phyloP scores from a whole-genome alignment of 257 asterid genomes.

The Fraxinus excelsior region DNA sequence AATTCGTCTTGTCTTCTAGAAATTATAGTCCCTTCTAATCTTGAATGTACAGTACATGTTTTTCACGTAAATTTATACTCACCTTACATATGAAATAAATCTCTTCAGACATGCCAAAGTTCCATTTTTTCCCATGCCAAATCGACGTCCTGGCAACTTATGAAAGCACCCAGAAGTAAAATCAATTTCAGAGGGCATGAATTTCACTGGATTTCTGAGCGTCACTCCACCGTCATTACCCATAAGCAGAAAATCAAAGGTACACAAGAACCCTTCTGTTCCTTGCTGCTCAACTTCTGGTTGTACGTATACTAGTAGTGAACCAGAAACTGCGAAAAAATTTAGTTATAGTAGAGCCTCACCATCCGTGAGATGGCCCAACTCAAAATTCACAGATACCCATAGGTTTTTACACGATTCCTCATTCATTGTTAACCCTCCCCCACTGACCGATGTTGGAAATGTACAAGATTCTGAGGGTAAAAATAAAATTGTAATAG shows the following conservation, averaged over 20 bases:
- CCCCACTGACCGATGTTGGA: background rate
- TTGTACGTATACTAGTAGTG: slow-evolving; percentile 33
- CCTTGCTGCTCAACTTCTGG: slow-evolving; percentile 57
- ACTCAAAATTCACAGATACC: slow-evolving; percentile 59
- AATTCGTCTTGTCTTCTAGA: background rate
- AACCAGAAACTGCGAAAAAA: slow-evolving; percentile 51
- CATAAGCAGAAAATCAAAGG: slow-evolving; percentile 48
- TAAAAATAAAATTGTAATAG: slow-evolving; percentile 29
- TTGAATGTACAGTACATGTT: background rate
- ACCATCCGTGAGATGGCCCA: slow-evolving; percentile 95
- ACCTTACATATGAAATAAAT: background rate
- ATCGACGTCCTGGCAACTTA: background rate
- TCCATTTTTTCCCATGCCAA: background rate
- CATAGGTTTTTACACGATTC: slow-evolving; percentile 25
- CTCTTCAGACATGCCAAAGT: background rate
- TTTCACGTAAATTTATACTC: background rate
- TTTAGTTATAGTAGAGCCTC: slow-evolving; percentile 86
- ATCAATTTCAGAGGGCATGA: slow-evolving; percentile 37
- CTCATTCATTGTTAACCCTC: slow-evolving; percentile 24
- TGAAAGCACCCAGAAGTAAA: background rate
- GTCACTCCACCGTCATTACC: slow-evolving; percentile 44
- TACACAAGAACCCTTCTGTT: slow-evolving; percentile 27
- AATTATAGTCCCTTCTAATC: background rate
- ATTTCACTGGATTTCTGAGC: slow-evolving; percentile 50
- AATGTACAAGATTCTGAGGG: slow-evolving; percentile 20